Base-by-base conservation (phyloP, 176 grass and related monocot genomes). In the Carex pumila region DNA sequence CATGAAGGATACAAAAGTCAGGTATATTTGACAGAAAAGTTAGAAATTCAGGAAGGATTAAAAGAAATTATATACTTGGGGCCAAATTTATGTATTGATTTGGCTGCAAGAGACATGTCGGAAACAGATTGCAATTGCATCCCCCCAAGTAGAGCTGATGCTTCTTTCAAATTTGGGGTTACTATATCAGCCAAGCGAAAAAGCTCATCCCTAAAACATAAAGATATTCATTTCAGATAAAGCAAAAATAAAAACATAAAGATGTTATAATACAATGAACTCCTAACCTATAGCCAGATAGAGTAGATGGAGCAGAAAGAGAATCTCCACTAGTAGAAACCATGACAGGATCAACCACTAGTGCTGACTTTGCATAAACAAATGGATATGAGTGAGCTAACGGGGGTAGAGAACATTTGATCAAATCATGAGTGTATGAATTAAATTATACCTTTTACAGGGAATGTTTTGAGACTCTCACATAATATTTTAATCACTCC, bases 331-430 rank as follows among this genome's bases (percentile, higher is more conserved):
- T 95, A 59, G 95, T 98, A 83, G 95, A 95, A 59, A 98, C 91
- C 95, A 98, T 89, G 85, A 98, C 92, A 50, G 95, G 95, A 95
- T 98, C 95, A 66, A 98, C 95, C 74, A 98, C 92, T 90, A 98
- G 87, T 93, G 95, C 95, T 95, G 95, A 86, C 86, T 94, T 92
- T 64, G 79, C 85, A 91, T 86, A 17, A 57, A 66, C 2, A 86
- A 81, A 86, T 89, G 68, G 72, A 88, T 82, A 73, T 25, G 84
- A 70, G 29, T 88, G 75, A 87, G n/a, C 12, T 84, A 80, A 63
- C 4, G n/a, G 2, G 45, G 21, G 79, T 12, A 80, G 12, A 55
- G 68, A 82, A 68, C 32, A 6, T 73, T 63, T 50, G 43, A 82
- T 79, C 3, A 5, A 80, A 79, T 6, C 66, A 77, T 75, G 18